A percentile compares a stretch with the other conserved stretches of the same genome.
These are phyloP conservation scores for Phallus indusiatus DNA, from an alignment of 768 basidiomycete genomes.

Conservation along the genomic window DNA sequence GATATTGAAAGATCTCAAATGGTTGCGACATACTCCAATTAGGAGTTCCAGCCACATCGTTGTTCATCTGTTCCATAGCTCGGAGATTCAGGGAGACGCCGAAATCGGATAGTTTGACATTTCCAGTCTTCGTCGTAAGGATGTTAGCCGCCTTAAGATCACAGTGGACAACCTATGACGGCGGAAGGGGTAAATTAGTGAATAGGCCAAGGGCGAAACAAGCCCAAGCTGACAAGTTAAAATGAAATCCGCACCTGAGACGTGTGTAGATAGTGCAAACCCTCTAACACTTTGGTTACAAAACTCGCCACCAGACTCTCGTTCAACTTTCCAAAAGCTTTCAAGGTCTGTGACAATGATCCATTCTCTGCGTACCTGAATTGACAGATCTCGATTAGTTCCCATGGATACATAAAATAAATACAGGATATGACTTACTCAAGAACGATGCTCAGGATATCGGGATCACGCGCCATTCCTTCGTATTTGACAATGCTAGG, in stretches of 20 bases:
- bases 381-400: slow-evolving; percentile 12
- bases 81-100: slow-evolving; percentile 94
- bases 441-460: slow-evolving; percentile 84
- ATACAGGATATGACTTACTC: slow-evolving; percentile 51
- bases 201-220: neutral
- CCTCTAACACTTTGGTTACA: slow-evolving; percentile 94
- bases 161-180: slow-evolving; percentile 79
- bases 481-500: slow-evolving; percentile 97
- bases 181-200: neutral
- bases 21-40: slow-evolving; percentile 70
- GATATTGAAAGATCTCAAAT: neutral
- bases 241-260: slow-evolving; percentile 28
- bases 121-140: slow-evolving; percentile 95
- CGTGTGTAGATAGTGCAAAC: slow-evolving; percentile 84
- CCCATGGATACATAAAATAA: slow-evolving; percentile 9
- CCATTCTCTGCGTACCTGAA: slow-evolving; percentile 92
- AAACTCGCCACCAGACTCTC: slow-evolving; percentile 88
- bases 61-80: slow-evolving; percentile 78
- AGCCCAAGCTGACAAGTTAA: neutral
- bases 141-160: slow-evolving; percentile 99
- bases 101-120: slow-evolving; percentile 95
- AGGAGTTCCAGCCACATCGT: slow-evolving; percentile 85
- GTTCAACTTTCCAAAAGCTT: slow-evolving; percentile 88
- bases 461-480: slow-evolving; percentile 85
- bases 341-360: slow-evolving; percentile 85